Percentiles rank a stretch among this genome's conserved stretches.
Evolutionary conservation across 179 eudicot species (phyloP).

Genomic region (Vitellaria paradoxa): DNA sequence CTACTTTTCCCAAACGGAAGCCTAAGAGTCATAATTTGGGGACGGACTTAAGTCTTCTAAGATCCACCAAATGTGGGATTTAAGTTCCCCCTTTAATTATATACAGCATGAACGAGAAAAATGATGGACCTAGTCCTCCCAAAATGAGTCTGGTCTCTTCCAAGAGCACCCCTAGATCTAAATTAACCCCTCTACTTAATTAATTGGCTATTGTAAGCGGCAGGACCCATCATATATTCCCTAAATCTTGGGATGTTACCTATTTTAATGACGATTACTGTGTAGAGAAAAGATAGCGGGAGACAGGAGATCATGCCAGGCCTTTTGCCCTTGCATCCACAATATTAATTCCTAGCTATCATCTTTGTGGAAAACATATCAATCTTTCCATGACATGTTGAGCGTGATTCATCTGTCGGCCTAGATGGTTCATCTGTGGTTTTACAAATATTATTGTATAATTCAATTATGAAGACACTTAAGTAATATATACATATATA

Average conservation of each 20-base stretch:
- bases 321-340: background rate
- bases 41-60: no score
- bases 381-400: background rate
- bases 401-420: background rate
- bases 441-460: no score
- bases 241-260: constrained; percentile 16
- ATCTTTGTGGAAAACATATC: background rate
- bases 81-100: no score
- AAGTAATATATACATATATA: no score
- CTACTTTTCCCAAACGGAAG: no score
- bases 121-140: no score
- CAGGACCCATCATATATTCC: constrained; percentile 21
- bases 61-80: no score
- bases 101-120: no score
- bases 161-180: background rate
- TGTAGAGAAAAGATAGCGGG: constrained; percentile 4
- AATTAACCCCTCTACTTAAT: background rate
- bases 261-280: constrained; percentile 18
- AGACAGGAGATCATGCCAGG: background rate
- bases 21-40: no score
- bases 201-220: background rate
- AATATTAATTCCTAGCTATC: background rate
- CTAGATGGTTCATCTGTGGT: no score
- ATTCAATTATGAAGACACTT: no score
- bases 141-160: no score